Percentiles rank a stretch among this genome's conserved stretches.
Conservation (phyloP, 139 green algal species). For the Chlamydomonas eustigma region DNA sequence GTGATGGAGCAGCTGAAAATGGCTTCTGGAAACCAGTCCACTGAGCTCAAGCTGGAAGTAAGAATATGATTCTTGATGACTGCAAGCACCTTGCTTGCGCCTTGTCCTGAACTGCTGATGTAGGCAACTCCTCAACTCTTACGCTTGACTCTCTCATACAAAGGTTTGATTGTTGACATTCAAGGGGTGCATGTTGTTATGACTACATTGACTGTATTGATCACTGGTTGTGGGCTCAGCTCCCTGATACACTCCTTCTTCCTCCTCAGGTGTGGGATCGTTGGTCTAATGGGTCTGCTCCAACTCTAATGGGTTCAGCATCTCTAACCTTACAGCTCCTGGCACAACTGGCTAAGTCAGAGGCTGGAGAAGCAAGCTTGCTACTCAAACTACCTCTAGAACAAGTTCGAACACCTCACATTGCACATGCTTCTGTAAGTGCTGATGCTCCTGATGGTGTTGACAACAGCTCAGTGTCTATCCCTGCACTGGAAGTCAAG, state of each 20-base stretch:
- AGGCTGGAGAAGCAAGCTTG: not conserved
- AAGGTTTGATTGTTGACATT: no score
- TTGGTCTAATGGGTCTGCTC: not conserved
- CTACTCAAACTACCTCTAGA: not conserved
- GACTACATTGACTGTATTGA: no score
- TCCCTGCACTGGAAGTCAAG: no score
- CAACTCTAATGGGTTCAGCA: not conserved
- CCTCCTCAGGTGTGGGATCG: constrained; percentile 21
- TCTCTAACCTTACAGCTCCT: not conserved
- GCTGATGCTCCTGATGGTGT: not conserved
- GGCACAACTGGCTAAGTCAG: not conserved
- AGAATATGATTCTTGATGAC: no score
- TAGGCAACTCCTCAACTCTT: no score
- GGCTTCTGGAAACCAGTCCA: not conserved
- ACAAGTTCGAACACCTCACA: no score
- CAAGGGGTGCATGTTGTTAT: no score
- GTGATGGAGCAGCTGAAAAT: not conserved
- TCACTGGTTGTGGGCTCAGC: no score
- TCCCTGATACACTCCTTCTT: no score
- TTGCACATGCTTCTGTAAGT: not conserved
- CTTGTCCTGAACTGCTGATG: no score
- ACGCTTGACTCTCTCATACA: no score
- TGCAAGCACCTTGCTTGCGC: no score
- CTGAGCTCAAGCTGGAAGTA: not conserved
- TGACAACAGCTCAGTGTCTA: not conserved